These are phyloP conservation scores for Pythium aristosporum DNA, from an alignment of 352 stramenopile species.

Conservation along the genomic window DNA sequence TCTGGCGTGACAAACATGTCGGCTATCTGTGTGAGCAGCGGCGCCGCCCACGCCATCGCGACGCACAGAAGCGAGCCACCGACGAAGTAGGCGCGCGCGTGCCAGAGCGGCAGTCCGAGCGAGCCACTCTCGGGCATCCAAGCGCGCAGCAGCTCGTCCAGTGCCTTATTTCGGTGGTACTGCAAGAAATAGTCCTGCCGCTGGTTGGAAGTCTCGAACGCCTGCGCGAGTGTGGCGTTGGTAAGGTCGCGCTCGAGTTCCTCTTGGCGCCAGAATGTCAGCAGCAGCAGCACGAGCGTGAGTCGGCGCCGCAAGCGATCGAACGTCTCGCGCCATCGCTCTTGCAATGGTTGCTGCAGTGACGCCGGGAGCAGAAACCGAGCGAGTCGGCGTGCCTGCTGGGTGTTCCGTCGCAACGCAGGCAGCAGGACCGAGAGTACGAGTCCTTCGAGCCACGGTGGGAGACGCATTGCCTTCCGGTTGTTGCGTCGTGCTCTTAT, in stretches of 20 bases:
- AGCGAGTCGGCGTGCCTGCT: too few relatives aligned
- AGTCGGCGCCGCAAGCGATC: slow-evolving; percentile 10
- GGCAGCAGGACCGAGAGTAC: not conserved
- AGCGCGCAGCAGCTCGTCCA: slow-evolving; percentile 44
- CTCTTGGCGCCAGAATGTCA: slow-evolving; percentile 61
- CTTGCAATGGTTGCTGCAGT: too few relatives aligned
- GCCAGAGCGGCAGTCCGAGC: slow-evolving; percentile 47
- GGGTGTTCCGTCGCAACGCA: not conserved
- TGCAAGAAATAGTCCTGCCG: slow-evolving; percentile 43
- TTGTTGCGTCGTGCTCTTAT: slow-evolving; percentile 8
- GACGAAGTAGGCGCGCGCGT: slow-evolving; percentile 40
- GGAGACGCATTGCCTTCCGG: not conserved
- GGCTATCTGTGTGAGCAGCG: not conserved
- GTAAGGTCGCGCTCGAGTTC: slow-evolving; percentile 46
- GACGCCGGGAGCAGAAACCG: too few relatives aligned
- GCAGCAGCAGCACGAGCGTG: slow-evolving; percentile 31
- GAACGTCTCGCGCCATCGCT: too few relatives aligned
- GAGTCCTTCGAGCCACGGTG: not conserved
- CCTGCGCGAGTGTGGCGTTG: slow-evolving; percentile 35
- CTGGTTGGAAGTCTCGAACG: slow-evolving; percentile 28
- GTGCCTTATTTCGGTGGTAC: slow-evolving; percentile 41
- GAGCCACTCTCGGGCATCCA: slow-evolving; percentile 67
- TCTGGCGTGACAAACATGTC: not conserved
- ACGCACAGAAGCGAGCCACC: slow-evolving; percentile 29
- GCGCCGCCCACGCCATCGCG: slow-evolving; percentile 21